Evolutionary conservation across 2,329 filamentous ascomycete species (phyloP).

Genomic region (Ophiocordyceps camponoti-rufipedis): DNA sequence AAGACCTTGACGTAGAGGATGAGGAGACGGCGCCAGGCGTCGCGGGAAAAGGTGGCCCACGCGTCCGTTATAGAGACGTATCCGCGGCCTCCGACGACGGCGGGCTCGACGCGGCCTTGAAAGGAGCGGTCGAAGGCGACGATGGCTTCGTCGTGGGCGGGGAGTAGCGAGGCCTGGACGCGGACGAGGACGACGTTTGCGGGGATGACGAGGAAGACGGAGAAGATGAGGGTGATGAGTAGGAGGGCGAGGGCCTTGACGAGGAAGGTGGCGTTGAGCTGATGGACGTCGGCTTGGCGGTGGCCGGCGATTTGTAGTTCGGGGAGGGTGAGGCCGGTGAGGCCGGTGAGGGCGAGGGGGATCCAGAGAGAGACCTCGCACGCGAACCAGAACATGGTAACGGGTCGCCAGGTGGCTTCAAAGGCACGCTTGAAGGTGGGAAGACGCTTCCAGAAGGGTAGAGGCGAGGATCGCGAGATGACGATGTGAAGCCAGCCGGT

Average conservation of each 20-base stretch:
- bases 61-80: conserved; percentile 56
- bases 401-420: conserved; percentile 50
- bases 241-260: conserved; percentile 27
- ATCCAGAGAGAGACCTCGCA: conserved; percentile 29
- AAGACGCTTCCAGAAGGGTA: conserved; percentile 51
- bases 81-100: conserved; percentile 53
- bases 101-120: conserved; percentile 56
- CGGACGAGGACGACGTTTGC: conserved; percentile 60
- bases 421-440: conserved; percentile 45
- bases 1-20: conserved; percentile 60
- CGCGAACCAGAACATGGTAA: conserved; percentile 42
- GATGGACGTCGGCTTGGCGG: conserved; percentile 9
- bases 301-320: conserved; percentile 14
- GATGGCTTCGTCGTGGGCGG: conserved; percentile 65
- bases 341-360: conserved; percentile 22
- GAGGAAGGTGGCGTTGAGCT: conserved; percentile 10
- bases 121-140: conserved; percentile 84
- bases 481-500: conserved; percentile 76
- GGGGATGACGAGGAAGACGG: conserved; percentile 53
- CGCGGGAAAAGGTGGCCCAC: conserved; percentile 59
- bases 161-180: conserved; percentile 72
- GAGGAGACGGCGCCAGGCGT: conserved; percentile 54
- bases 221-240: conserved; percentile 27
- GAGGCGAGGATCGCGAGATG: conserved; percentile 49
- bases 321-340: conserved; percentile 25